Evolutionary conservation across 495 filamentous ascomycete genomes (phyloP), one percentile per base, ranked within the genome.

Genomic region (Neurospora sp.): DNA sequence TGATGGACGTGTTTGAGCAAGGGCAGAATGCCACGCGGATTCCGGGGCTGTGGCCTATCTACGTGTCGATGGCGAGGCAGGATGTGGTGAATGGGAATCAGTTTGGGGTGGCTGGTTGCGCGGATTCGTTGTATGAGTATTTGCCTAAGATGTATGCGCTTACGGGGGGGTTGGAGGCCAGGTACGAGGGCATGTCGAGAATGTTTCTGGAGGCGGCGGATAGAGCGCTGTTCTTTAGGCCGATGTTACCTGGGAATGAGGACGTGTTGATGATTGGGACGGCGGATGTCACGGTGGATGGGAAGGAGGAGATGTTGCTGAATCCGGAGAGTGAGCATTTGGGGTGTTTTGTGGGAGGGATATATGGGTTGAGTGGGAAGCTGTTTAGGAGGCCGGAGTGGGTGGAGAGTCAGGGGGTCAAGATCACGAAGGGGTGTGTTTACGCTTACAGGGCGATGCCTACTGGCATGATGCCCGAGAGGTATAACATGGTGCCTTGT

Each of bases 121-220:
- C 92, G 12, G 94, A 97, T 79, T 95, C 92, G 7, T 85, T 92
- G 10, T 97, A 97, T 77, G 94, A 98, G 79, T 98, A 98, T 78
- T 79, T 98, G 38, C 92, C 94, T 8, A 98, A 88, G 78, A 83
- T 86, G 76, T 80, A 86, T 74, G 81, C 87, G 35, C 88, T 98
- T 31, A 87, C 97, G 8, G 94, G 94, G 27, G 94, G 95, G 22
- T 76, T 85, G 17, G 89, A 89, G 61, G 84, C 88, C 1, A 90
- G 92, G 78, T 98, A 98, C 79, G 86, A 85, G 68, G 83, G 80
- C 16, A 94, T 97, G 91, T 94, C 94, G 73, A 86, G 87, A 70
- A 85, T 82, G 40, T 88, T 91, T 59, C 86, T 92, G 72, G 86
- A 92, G 53, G 83, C 89, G 2, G 88, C 89, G 39, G 89, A 89